Evolutionary conservation across 2,329 filamentous ascomycete genomes (phyloP), one percentile per base, ranked within the genome.

Genomic region (Talaromyces funiculosus): DNA sequence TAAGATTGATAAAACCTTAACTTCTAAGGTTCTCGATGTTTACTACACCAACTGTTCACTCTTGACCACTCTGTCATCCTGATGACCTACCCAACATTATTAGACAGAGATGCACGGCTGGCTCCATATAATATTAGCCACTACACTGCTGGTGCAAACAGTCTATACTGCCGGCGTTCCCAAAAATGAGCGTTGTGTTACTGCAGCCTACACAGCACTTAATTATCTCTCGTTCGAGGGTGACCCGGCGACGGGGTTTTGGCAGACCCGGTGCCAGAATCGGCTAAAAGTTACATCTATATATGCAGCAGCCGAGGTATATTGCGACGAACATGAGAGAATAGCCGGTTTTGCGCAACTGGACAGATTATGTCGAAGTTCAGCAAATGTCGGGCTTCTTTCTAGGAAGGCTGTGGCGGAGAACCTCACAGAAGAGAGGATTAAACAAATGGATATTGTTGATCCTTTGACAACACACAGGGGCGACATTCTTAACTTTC

Each of bases 251-350:
- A 62, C 61, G 7, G 66, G 66, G 0, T 51, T 59, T 42, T 69
- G 68, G 64, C 63, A 65, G n/a, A 64, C 65, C 1, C 62, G 67
- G 37, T 77, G 75, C 56, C 70, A 66, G 20, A 75, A 76, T 60
- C 10, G 12, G 4, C 20, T 24, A 2, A 43, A 24, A 16, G 40
- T 43, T 5, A 43, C 40, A 12, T 43, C 40, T 22, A 24, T 43
- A 14, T 43, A 43, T 9, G 40, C 40, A n/a, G 40, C 40, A 22
- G 40, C 20, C 10, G 20, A 43, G 6, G 7, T 24, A 14, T 43
- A 24, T 24, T 43, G 40, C 20, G 10, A 43, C 6, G 40, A 43
- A 14, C 18, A 43, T 10, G 40, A 43, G 6, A 24, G 4, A 24
- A 43, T 0, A 6, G 40, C 40, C 24, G 40, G 40, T 4, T 16